Conservation (phyloP, 2,329 filamentous ascomycete species). For the Proliferodiscus dingleyae region DNA sequence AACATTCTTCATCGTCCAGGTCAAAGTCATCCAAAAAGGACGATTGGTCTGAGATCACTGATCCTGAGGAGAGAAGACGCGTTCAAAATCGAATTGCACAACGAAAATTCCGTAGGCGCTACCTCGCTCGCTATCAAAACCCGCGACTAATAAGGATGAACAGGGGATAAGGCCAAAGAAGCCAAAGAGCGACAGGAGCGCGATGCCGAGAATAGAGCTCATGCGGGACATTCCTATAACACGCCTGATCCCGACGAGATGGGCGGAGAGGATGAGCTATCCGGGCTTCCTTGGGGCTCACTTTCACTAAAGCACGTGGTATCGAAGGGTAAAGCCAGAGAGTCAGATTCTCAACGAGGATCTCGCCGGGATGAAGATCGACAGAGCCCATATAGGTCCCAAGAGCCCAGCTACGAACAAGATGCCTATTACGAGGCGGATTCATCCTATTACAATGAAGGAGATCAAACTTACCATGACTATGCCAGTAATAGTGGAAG, state of each 20-base stretch:
- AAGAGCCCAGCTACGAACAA: slow-evolving; percentile 18
- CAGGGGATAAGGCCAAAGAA: slow-evolving; percentile 66
- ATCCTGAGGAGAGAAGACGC: slow-evolving; percentile 65
- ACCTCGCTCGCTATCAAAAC: not conserved
- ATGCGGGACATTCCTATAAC: slow-evolving; percentile 60
- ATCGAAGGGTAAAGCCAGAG: slow-evolving; percentile 39
- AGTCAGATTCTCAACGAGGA: slow-evolving; percentile 38
- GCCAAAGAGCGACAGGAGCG: slow-evolving; percentile 62
- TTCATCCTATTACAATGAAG: slow-evolving; percentile 21
- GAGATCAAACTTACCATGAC: slow-evolving; percentile 27
- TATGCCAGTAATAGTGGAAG: slow-evolving; percentile 29
- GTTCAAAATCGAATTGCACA: slow-evolving; percentile 75
- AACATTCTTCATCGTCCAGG: slow-evolving; percentile 32
- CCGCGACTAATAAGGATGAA: not conserved
- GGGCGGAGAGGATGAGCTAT: slow-evolving; percentile 46
- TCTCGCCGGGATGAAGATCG: slow-evolving; percentile 26
- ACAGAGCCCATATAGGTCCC: slow-evolving; percentile 19
- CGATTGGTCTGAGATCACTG: slow-evolving; percentile 65
- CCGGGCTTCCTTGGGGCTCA: slow-evolving; percentile 69
- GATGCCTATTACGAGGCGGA: slow-evolving; percentile 26
- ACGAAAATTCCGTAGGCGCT: slow-evolving; percentile 64
- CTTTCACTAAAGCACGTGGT: slow-evolving; percentile 54
- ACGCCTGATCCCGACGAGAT: slow-evolving; percentile 56
- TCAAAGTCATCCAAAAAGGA: slow-evolving; percentile 41
- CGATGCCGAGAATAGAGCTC: slow-evolving; percentile 56